Evolutionary conservation across 257 asterid genomes (phyloP), one percentile per base, ranked within the genome.

Genomic region (Solanum pinnatisectum): DNA sequence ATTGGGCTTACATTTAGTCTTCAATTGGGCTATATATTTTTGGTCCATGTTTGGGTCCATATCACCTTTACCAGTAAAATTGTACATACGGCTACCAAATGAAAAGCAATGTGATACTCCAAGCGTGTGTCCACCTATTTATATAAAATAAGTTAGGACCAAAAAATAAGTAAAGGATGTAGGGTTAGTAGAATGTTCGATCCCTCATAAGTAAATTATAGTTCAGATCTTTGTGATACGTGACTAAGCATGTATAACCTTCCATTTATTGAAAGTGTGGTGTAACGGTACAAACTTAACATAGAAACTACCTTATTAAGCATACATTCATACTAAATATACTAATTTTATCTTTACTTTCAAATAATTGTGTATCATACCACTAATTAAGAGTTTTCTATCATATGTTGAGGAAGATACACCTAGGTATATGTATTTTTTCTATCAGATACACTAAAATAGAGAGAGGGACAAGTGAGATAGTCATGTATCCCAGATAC

Each of bases 41-140:
- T 10, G 1, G 9, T 82, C 85, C 85, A 82, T 82, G 12, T 82
- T 82, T 49, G 85, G 85, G 6, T 81, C 85, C 40, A 12, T 82
- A 20, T 82, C 85, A 49, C 85, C 85, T 82, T 30, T 82, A 18
- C 70, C 85, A 49, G 70, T 82, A 20, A 82, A 81, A 49, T 81
- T 81, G 11, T 81, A 82, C 6, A 82, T 5, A 49, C 85, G 85
- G 0, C 70, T 46, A 27, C 68, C 40, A 22, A 82, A 82, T 3
- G 85, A 49, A 82, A 82, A 82, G 20, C 85, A 82, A 82, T 49
- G 85, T 49, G 85, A 82, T 46, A 82, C 70, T 4, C 86, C 86
- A 82, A 49, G 36, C 1, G 86, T 82, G 18, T 49, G 86, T 5
- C 86, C 86, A 30, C 86, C 86, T 82, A 5, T 10, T 27, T 44